These are phyloP conservation scores for Diaporthe vaccinii DNA, from an alignment of 2,329 filamentous ascomycete genomes.

Conservation along the genomic window DNA sequence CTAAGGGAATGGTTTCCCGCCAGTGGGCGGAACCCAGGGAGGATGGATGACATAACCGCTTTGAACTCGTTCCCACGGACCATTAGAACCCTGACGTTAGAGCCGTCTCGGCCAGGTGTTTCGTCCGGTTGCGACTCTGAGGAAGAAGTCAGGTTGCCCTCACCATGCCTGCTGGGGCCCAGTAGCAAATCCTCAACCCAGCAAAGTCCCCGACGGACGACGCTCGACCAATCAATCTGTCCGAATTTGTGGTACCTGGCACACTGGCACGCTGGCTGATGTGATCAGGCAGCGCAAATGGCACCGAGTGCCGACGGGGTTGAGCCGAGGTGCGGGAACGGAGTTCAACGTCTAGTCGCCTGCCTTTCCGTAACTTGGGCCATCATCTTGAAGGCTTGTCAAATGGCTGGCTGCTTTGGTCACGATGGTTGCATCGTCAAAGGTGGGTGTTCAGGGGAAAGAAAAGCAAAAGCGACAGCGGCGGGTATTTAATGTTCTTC, in stretches of 20 bases:
- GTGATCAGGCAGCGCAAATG: background rate
- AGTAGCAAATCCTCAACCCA: background rate
- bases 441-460: background rate
- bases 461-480: background rate
- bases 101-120: slow-evolving; percentile 26
- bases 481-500: background rate
- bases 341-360: background rate
- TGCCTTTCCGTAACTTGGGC: background rate
- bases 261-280: background rate
- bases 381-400: background rate
- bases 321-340: background rate
- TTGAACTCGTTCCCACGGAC: background rate
- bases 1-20: background rate
- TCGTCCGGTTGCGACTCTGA: slow-evolving; percentile 17
- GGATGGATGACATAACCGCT: slow-evolving; percentile 17
- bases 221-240: slow-evolving; percentile 10
- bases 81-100: background rate
- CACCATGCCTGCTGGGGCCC: background rate
- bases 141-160: background rate
- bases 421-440: background rate
- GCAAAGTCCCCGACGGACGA: slow-evolving; percentile 7
- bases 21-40: background rate
- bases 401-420: background rate
- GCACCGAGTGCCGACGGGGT: slow-evolving; percentile 27
- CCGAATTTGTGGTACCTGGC: slow-evolving; percentile 2